phyloP scores from a whole-genome alignment of 768 basidiomycete species.

The Amanita subjunquillea region DNA sequence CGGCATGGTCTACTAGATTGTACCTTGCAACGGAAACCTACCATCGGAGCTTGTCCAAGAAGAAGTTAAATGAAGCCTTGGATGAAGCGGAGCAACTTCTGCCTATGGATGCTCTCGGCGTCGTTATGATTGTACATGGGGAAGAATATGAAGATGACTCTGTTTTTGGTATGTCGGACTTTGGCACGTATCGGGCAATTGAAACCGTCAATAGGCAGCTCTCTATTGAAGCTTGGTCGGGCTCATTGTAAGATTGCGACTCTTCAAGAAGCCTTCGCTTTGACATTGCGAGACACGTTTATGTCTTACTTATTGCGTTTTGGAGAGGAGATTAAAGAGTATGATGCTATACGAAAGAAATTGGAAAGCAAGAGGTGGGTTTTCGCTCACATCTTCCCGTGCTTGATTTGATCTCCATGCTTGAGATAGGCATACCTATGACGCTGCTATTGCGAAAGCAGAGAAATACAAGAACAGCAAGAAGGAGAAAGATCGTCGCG shows the following conservation, averaged over 20 bases:
- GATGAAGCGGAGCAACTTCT: slow-evolving; percentile 64
- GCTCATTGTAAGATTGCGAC: slow-evolving; percentile 81
- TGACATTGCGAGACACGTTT: slow-evolving; percentile 67
- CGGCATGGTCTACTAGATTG: slow-evolving; percentile 35
- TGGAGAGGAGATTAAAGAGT: slow-evolving; percentile 73
- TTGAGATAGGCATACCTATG: slow-evolving; percentile 53
- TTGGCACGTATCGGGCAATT: neutral
- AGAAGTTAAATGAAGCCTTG: slow-evolving; percentile 53
- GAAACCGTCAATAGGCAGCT: slow-evolving; percentile 38
- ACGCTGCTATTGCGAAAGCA: slow-evolving; percentile 61
- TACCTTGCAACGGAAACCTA: slow-evolving; percentile 64
- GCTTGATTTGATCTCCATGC: neutral
- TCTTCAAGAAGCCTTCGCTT: slow-evolving; percentile 72
- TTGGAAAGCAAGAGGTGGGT: slow-evolving; percentile 73
- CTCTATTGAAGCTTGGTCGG: slow-evolving; percentile 65
- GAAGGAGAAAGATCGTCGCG: slow-evolving; percentile 58
- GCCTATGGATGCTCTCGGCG: slow-evolving; percentile 68
- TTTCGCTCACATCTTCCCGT: neutral
- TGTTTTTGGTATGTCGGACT: slow-evolving; percentile 40
- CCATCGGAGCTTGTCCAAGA: slow-evolving; percentile 63
- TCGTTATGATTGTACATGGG: slow-evolving; percentile 82
- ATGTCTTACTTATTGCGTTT: slow-evolving; percentile 55
- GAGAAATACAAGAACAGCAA: slow-evolving; percentile 62
- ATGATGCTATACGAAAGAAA: slow-evolving; percentile 73
- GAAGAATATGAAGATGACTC: slow-evolving; percentile 76